These are phyloP conservation scores for Liquidambar formosana DNA, from an alignment of 164 flowering plant species.

Conservation along the genomic window DNA sequence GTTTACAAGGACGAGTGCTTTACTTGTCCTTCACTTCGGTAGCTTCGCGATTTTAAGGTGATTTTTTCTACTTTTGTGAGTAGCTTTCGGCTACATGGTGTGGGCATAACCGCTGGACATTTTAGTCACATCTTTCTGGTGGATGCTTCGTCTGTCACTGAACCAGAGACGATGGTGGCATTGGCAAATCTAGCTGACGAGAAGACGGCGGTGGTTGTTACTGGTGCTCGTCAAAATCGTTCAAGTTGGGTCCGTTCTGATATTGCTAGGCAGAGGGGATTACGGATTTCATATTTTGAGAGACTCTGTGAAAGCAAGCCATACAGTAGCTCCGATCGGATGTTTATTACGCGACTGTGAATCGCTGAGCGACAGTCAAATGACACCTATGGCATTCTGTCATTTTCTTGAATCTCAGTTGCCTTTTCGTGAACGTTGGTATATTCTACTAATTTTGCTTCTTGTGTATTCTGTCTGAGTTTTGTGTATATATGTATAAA, in stretches of 20 bases:
- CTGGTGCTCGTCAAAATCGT: slow-evolving; percentile 26
- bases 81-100: slow-evolving; percentile 33
- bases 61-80: slow-evolving; percentile 44
- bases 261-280: slow-evolving; percentile 29
- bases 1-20: slow-evolving; percentile 34
- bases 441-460: too few species aligned
- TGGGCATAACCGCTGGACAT: slow-evolving; percentile 41
- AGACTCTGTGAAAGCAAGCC: slow-evolving; percentile 28
- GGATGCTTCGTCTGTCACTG: slow-evolving; percentile 43
- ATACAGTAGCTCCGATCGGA: slow-evolving; percentile 21
- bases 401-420: not conserved
- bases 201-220: slow-evolving; percentile 36
- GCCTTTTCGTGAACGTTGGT: not conserved
- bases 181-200: slow-evolving; percentile 34
- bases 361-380: not conserved
- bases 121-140: slow-evolving; percentile 53
- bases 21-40: slow-evolving; percentile 33
- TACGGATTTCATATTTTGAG: slow-evolving; percentile 41
- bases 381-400: not conserved
- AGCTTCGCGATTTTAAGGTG: slow-evolving; percentile 31
- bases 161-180: slow-evolving; percentile 45
- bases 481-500: too few species aligned
- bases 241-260: slow-evolving; percentile 35
- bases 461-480: too few species aligned
- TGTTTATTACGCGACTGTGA: not conserved